Evolutionary conservation across 345 rosid species (phyloP).

Genomic region (Sapria himalayana): DNA sequence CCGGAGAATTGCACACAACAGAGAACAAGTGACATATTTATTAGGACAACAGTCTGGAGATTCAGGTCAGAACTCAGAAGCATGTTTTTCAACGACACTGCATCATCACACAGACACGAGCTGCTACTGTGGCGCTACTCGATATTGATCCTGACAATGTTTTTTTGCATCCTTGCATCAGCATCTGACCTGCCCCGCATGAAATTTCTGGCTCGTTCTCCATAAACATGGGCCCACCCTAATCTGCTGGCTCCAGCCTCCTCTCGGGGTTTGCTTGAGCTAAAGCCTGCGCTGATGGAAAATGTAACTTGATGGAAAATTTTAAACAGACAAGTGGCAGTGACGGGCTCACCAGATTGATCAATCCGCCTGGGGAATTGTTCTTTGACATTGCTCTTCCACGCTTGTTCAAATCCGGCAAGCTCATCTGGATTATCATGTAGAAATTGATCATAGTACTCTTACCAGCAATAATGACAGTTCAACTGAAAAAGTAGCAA

Average conservation of each 20-base stretch:
- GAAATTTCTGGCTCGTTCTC: slow-evolving; percentile 3
- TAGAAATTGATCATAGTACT: too few relatives aligned
- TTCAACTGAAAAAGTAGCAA: too few relatives aligned
- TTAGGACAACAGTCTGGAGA: too few relatives aligned
- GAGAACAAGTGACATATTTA: too few relatives aligned
- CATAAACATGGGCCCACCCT: slow-evolving; percentile 4
- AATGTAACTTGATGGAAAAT: too few relatives aligned
- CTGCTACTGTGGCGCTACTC: slow-evolving; percentile 25
- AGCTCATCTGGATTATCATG: slow-evolving; percentile 54
- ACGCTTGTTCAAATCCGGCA: slow-evolving; percentile 35
- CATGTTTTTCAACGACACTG: too few relatives aligned
- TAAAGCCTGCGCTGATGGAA: too few relatives aligned
- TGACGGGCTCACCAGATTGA: slow-evolving; percentile 11
- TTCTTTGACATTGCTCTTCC: slow-evolving; percentile 28
- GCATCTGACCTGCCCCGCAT: slow-evolving; percentile 6
- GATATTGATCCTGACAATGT: slow-evolving; percentile 55
- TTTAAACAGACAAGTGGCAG: too few relatives aligned
- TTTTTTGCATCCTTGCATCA: slow-evolving; percentile 19
- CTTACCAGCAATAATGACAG: too few relatives aligned
- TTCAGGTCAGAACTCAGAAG: too few relatives aligned
- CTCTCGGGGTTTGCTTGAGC: neutral
- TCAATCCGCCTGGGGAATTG: slow-evolving; percentile 12
- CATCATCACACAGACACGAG: too few relatives aligned
- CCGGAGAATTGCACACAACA: too few relatives aligned
- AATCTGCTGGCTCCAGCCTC: slow-evolving; percentile 28